Percentiles rank a stretch among this genome's conserved stretches.
Conservation (phyloP, 208 protist species). For the Wallacemonas rigidus region DNA sequence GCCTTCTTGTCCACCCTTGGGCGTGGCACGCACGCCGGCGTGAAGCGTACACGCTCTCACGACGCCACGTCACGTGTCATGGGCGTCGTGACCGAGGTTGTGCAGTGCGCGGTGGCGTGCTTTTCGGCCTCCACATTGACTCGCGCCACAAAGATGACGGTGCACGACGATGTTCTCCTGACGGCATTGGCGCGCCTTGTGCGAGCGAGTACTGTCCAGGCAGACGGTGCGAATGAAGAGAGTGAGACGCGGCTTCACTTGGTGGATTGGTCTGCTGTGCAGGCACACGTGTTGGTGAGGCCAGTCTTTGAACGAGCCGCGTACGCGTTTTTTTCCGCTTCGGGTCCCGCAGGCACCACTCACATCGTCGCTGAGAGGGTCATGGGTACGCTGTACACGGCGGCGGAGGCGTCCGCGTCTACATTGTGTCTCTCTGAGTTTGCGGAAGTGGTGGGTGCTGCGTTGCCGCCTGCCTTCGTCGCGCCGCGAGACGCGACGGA, state of each 20-base stretch:
- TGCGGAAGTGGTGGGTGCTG: neutral
- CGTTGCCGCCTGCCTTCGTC: neutral
- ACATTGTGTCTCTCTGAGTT: neutral
- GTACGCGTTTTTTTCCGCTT: neutral
- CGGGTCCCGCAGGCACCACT: neutral
- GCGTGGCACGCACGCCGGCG: neutral
- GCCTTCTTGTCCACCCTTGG: conserved; percentile 10
- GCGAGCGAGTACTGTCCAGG: neutral
- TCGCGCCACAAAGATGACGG: too few relatives aligned
- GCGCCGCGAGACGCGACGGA: neutral
- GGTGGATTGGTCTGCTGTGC: neutral
- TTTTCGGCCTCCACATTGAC: neutral
- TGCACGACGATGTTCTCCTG: neutral
- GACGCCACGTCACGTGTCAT: neutral
- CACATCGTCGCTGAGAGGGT: neutral
- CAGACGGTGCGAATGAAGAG: neutral
- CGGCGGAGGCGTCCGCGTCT: neutral
- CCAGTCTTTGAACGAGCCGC: neutral
- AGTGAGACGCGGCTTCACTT: neutral
- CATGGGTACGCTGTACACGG: neutral
- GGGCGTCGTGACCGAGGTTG: neutral
- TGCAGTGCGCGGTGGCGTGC: neutral
- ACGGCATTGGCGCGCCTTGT: neutral
- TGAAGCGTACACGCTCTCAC: neutral
- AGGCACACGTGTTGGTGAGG: neutral